A percentile compares a stretch with the other conserved stretches of the same genome.
Conservation (phyloP, 1,284 basidiomycete genomes). For the Trametes pubescens region DNA sequence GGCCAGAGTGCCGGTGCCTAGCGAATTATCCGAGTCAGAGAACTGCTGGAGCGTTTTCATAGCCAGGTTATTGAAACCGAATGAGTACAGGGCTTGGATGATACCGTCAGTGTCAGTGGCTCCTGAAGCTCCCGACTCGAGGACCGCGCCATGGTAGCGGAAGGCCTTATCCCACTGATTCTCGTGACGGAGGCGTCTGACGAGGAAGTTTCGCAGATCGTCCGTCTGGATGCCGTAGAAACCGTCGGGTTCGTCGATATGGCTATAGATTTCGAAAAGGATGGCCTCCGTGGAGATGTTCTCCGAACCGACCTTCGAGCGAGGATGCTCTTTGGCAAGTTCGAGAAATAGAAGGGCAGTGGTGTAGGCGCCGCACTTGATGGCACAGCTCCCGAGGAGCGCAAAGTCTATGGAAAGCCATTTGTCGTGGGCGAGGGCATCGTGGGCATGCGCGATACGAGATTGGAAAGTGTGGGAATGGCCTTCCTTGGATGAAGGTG, state of each 20-base stretch:
- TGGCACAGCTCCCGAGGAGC: slow-evolving; percentile 78
- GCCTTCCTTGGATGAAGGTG: too few relatives aligned
- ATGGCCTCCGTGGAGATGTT: slow-evolving; percentile 61
- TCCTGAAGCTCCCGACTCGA: slow-evolving; percentile 65
- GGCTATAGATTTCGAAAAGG: slow-evolving; percentile 91
- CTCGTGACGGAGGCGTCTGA: slow-evolving; percentile 92
- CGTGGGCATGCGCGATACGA: slow-evolving; percentile 33
- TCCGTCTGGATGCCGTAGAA: slow-evolving; percentile 92
- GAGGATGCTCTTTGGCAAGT: slow-evolving; percentile 67
- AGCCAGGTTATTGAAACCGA: slow-evolving; percentile 88
- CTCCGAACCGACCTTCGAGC: slow-evolving; percentile 37
- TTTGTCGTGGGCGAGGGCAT: slow-evolving; percentile 74
- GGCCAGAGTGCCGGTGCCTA: slow-evolving; percentile 58
- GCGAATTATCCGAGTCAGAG: slow-evolving; percentile 44
- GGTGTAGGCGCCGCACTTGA: slow-evolving; percentile 84
- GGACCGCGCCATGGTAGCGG: slow-evolving; percentile 85
- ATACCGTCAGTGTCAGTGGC: slow-evolving; percentile 61
- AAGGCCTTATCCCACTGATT: slow-evolving; percentile 92
- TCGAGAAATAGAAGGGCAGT: slow-evolving; percentile 93
- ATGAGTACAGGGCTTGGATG: slow-evolving; percentile 81
- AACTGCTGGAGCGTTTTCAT: slow-evolving; percentile 63
- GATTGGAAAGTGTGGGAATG: too few relatives aligned
- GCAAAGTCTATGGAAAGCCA: slow-evolving; percentile 88
- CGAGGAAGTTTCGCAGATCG: slow-evolving; percentile 80
- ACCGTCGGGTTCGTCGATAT: slow-evolving; percentile 97